These are phyloP conservation scores for Fusarium verrucosum DNA, from an alignment of 2,329 filamentous ascomycete species.

Conservation along the genomic window DNA sequence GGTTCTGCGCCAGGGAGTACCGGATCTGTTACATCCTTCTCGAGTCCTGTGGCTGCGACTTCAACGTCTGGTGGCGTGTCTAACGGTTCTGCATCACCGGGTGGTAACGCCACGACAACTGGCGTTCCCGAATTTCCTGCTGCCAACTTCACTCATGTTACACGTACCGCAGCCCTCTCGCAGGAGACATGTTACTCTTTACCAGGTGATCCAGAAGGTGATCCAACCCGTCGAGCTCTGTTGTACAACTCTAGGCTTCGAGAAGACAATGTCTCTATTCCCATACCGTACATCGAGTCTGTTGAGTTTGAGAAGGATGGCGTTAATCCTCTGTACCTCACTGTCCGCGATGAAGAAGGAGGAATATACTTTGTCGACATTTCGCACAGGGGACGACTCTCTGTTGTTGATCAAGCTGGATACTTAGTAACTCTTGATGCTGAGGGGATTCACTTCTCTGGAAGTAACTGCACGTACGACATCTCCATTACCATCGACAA, in stretches of 20 bases:
- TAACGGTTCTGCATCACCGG: conserved; percentile 10
- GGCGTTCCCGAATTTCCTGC: conserved; percentile 37
- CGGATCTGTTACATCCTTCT: conserved; percentile 23
- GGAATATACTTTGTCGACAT: conserved; percentile 48
- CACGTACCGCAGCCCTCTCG: conserved; percentile 42
- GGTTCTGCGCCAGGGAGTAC: not conserved
- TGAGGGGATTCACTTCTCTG: conserved; percentile 49
- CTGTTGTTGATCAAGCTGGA: conserved; percentile 46
- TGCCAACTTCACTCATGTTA: conserved; percentile 48
- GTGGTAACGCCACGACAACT: conserved; percentile 18
- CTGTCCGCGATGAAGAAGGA: conserved; percentile 44
- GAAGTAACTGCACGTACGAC: conserved; percentile 46
- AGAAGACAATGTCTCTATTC: conserved; percentile 46
- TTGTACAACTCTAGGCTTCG: conserved; percentile 47
- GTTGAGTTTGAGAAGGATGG: conserved; percentile 48
- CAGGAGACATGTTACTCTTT: conserved; percentile 48
- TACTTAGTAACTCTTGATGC: conserved; percentile 48
- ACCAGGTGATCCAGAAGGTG: conserved; percentile 36
- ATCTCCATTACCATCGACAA: conserved; percentile 48
- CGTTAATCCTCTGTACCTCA: conserved; percentile 48
- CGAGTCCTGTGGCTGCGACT: conserved; percentile 17
- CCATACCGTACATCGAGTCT: conserved; percentile 51
- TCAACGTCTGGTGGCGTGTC: not conserved
- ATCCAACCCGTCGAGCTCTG: conserved; percentile 40
- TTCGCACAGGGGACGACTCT: conserved; percentile 46